These are phyloP conservation scores for Mortierella sp. DNA, from an alignment of 371 early-diverging fungal species.

Conservation along the genomic window DNA sequence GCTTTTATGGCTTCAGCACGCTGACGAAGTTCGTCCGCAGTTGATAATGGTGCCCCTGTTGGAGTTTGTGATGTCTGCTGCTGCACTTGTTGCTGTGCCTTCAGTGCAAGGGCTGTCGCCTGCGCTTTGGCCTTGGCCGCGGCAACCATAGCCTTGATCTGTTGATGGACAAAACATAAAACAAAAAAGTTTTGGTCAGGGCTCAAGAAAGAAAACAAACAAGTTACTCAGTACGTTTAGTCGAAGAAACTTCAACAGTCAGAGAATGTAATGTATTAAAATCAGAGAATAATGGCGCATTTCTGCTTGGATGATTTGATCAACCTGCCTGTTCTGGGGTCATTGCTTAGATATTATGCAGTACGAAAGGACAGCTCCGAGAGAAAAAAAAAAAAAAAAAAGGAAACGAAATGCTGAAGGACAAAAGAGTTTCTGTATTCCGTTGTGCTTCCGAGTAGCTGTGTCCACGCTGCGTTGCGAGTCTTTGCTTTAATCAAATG, in stretches of 20 bases:
- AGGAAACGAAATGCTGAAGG: neutral
- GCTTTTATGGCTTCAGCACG: slow-evolving; percentile 30
- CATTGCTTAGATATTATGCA: too few species aligned
- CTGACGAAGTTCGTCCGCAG: slow-evolving; percentile 16
- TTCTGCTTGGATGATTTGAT: too few species aligned
- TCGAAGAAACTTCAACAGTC: too few species aligned
- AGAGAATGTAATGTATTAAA: too few species aligned
- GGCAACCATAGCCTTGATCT: slow-evolving; percentile 40
- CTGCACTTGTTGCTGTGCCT: slow-evolving; percentile 10
- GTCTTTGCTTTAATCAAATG: too few species aligned
- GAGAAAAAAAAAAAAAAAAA: neutral
- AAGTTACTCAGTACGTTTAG: too few species aligned
- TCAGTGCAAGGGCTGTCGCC: slow-evolving; percentile 23
- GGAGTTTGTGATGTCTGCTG: slow-evolving; percentile 2
- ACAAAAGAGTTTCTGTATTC: neutral
- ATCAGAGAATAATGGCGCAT: too few species aligned
- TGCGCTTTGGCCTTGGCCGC: slow-evolving; percentile 30
- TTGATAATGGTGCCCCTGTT: slow-evolving; percentile 9
- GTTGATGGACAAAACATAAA: neutral
- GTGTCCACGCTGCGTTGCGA: too few species aligned
- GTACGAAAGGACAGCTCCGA: too few species aligned
- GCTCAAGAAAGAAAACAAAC: too few species aligned
- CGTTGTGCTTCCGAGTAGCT: neutral
- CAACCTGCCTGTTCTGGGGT: slow-evolving; percentile 39
- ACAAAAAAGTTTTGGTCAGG: too few species aligned